phyloP scores from a whole-genome alignment of 768 basidiomycete genomes.

The Phylloporus arenicola region DNA sequence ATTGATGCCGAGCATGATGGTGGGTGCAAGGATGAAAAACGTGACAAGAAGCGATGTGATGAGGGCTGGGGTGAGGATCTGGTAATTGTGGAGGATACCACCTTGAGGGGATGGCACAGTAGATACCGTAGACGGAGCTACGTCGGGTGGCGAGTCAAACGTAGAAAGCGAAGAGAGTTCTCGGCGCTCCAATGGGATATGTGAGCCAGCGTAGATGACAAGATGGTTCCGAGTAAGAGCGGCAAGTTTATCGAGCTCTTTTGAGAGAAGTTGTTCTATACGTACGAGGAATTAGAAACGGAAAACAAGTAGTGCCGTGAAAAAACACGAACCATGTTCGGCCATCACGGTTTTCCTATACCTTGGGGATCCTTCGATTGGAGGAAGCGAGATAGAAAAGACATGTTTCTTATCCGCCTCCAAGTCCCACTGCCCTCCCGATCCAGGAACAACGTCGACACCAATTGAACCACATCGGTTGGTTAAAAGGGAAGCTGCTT shows the following conservation, averaged over 20 bases:
- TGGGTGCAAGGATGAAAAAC: constrained; percentile 64
- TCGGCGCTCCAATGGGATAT: constrained; percentile 38
- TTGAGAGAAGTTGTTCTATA: constrained; percentile 42
- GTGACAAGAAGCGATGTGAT: constrained; percentile 60
- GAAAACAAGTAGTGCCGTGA: neutral
- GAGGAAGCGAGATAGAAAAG: constrained; percentile 51
- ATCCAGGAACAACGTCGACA: constrained; percentile 39
- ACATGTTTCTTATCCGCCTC: constrained; percentile 47
- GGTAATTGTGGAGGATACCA: constrained; percentile 68
- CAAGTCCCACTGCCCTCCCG: constrained; percentile 32
- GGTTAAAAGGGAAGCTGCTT: constrained; percentile 42
- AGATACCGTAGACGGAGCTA: constrained; percentile 29
- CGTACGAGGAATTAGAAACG: neutral
- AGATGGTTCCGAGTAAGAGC: constrained; percentile 54
- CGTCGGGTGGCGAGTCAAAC: constrained; percentile 26
- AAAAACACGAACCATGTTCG: constrained; percentile 47
- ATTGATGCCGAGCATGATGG: constrained; percentile 56
- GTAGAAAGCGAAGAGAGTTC: constrained; percentile 29
- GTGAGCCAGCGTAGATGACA: constrained; percentile 59
- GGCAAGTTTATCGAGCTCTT: constrained; percentile 46
- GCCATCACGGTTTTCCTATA: constrained; percentile 45
- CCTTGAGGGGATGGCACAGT: constrained; percentile 32
- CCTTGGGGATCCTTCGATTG: constrained; percentile 36
- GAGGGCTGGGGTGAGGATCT: constrained; percentile 71
- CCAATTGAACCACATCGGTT: constrained; percentile 49